Evolutionary conservation across 495 filamentous ascomycete species (phyloP), one percentile per base, ranked within the genome.

Genomic region (Lophiostoma macrostomum): DNA sequence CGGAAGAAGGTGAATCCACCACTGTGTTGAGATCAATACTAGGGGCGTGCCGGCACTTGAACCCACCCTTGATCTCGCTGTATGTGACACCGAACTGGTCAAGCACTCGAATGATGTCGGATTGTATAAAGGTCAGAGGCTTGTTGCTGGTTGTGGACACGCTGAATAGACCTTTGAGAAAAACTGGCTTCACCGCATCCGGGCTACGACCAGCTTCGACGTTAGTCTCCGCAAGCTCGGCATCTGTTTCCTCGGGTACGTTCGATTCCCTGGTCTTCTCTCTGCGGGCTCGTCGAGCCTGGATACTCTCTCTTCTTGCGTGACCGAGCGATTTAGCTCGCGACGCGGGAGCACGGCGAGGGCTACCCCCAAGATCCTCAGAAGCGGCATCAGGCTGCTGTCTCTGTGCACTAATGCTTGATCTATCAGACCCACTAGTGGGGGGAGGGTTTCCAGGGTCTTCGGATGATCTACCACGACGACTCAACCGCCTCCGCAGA

Each of bases 131-230:
- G 3, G 80, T 66, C 18, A 97, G 76, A 1, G 94, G 88, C 58
- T 90, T 93, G 62, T 85, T 94, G 58, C 90, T 96, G 2, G 93
- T 99, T 0, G 93, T 99, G 4, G 88, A 90, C 28, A 97, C 93
- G 65, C 91, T 96, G 74, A 99, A 99, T 20, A 99, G 81, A 19
- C 93, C 93, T 68, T 99, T 99, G 22, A 99, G 80, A 65, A 85
- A 99, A 22, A 97, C 93, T 1, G 94, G 94, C 64, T 95, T 97
- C 34, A 85, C 81, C 31, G 83, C 73, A 56, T 86, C 76, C 61
- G 87, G 71, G 71, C 73, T 76, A 78, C 60, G 45, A 29, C 44
- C 46, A 20, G 45, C 60, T 36, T 61, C 67, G 34, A 66, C 67
- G 44, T 48, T 63, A 18, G 65, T 64, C 16, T 64, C 71, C n/a